Percentiles rank a stretch among this genome's conserved stretches.
Conservation (phyloP, 1,284 basidiomycete species). For the Wallemia hederae region DNA sequence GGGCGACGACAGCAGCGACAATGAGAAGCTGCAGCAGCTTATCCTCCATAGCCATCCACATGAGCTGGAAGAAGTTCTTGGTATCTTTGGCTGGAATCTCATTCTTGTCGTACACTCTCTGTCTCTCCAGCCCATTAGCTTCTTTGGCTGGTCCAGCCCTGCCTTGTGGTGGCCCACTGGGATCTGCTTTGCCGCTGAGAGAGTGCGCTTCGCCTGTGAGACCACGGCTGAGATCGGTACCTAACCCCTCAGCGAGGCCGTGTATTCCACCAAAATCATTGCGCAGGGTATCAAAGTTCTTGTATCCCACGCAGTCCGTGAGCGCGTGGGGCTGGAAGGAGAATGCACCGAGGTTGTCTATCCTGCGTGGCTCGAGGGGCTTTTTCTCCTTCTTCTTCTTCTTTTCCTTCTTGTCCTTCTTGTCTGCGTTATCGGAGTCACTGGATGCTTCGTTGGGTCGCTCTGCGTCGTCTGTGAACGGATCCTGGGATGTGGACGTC, state of each 20-base stretch:
- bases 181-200: conserved; percentile 5
- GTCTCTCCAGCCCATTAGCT: conserved; percentile 33
- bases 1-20: conserved; percentile 67
- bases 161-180: conserved; percentile 8
- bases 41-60: conserved; percentile 86
- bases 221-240: conserved; percentile 33
- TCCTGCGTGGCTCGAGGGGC: background rate
- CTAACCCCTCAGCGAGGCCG: conserved; percentile 40
- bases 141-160: conserved; percentile 21
- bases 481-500: background rate
- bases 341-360: conserved; percentile 40
- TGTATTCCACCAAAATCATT: conserved; percentile 40
- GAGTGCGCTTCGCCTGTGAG: conserved; percentile 8
- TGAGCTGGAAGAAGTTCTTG: conserved; percentile 53
- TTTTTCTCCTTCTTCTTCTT: background rate
- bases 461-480: background rate
- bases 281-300: conserved; percentile 27
- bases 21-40: conserved; percentile 64
- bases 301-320: conserved; percentile 68
- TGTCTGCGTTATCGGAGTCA: background rate
- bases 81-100: conserved; percentile 42
- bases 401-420: background rate
- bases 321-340: conserved; percentile 40
- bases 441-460: background rate
- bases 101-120: conserved; percentile 55